Base-by-base conservation (phyloP, 2,329 filamentous ascomycete species). In the Aspergillus candidus region DNA sequence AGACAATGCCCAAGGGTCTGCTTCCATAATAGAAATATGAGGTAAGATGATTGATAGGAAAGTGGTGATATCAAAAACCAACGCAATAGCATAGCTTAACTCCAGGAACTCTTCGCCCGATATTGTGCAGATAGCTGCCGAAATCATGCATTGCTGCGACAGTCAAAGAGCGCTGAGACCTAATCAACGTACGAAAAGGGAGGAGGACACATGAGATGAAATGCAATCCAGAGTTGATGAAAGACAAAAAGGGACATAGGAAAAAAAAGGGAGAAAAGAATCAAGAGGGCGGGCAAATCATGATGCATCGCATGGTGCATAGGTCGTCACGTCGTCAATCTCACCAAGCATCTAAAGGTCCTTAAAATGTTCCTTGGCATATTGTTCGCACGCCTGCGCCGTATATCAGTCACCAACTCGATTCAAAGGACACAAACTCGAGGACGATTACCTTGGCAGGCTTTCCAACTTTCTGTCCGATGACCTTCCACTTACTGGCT, bases 401-500 rank as follows among this genome's bases (percentile, higher is more conserved):
- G 40, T 15, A 35, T 17, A 34, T 63, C 45, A 65, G 53, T 42
- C 41, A 47, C 11, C 17, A 29, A 12, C 47, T 46, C 49, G 11
- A 45, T 49, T 46, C 11, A 30, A 41, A 11, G 38, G 32, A 34
- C 7, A 35, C 11, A 41, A n/a, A 29, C 14, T 38, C 7, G 11
- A 35, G 7, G 32, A 14, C 29, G 48, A 47, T 45, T 35, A 88
- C 86, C 82, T 98, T 98, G 56, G 93, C 93, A 38, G 93, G 93
- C 72, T 98, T 98, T 61, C 90, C 89, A 57, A 98, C 88, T 70
- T 97, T 97, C 66, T 88, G 84, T 31, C 93, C 93, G 62, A 97
- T 97, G 18, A 84, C 82, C 72, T 97, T 97, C 93, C 93, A 98
- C 67, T 97, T 97, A 68, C 94, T 96, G 63, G 88, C 85, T 66